Base-by-base conservation (phyloP, 148 eudicot genomes). In the Fallopia convolvulus region DNA sequence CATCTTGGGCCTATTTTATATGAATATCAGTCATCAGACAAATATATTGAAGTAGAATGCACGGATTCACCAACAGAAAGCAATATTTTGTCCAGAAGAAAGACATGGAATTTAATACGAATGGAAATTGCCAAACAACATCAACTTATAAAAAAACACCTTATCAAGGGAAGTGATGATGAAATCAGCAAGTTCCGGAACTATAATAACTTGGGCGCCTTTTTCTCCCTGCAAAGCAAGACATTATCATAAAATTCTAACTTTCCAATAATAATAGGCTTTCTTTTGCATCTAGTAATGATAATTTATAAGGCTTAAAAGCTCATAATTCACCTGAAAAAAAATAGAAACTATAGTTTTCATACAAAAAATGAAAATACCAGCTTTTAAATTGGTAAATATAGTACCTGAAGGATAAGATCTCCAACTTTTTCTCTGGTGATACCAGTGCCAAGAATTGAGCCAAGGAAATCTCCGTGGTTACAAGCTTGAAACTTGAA, bases 401-500 rank as follows among this genome's bases (percentile, higher is more conserved):
- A 68, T 33, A n/a, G 75, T 80, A 88, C 99, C 99, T 90, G 94
- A 83, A 94, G 82, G 63, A 94, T 74, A 72, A 94, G 87, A 87
- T 94, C 99, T 15, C 99, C 99, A 41, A 94, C 78, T 83, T 89
- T 92, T 79, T 92, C 96, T 84, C 99, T 88, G 76, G 89, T 86
- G 70, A 92, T 92, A 70, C 99, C 99, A 23, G 97, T 90, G 65
- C 92, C 94, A 77, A 94, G 88, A 75, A 94, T 83, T 80, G 99
- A 82, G 72, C 99, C 99, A 71, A 94, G 97, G 85, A 94, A 90
- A 81, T 90, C 99, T 75, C 99, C 93, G 80, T 92, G 99, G 79
- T 92, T 82, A 81, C 89, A 87, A 70, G 96, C 86, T 82, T 89
- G 91, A 84, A 88, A 94, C 33, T 83, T 84, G 55, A 94, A 94